Evolutionary conservation across 1,284 basidiomycete species (phyloP), one percentile per base, ranked within the genome.

Genomic region (Malassezia sp.): DNA sequence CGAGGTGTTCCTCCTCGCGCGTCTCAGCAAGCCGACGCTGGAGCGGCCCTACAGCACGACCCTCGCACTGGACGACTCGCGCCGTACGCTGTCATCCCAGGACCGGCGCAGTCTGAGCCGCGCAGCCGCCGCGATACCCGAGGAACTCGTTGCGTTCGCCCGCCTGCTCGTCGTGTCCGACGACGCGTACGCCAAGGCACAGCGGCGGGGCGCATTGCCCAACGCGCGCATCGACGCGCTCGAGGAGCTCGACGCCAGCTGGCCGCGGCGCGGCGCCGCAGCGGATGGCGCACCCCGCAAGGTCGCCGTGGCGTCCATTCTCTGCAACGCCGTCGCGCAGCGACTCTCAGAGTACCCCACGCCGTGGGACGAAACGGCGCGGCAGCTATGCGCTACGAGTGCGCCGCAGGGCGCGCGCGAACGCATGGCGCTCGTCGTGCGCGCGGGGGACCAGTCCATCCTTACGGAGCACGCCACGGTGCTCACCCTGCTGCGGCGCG

Each of bases 171-270:
- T 79, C 4, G 72, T 82, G 17, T 69, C 79, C 1, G 55, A 73
- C 1, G 66, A 73, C 1, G 82, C 85, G 35, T 91, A 83, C 78
- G 73, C 76, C 31, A 80, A 78, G 52, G 74, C 76, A 1, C 74
- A 74, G 48, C 71, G 73, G 24, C 90, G 84, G 67, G 77, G 80
- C 26, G 87, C 83, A 61, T 76, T 84, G 2, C 90, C 91, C 0
- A 85, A 83, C 60, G 76, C 83, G 0, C 81, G 77, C 44, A 56
- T 81, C 1, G 80, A 83, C 43, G 60, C 63, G 0, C 39, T 50
- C 2, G 61, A 61, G 17, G 51, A 53, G 28, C 44, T 56, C 21
- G 61, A 59, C 27, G 18, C 14, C 22, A 22, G 21, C 29, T 42
- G 47, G 22, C 40, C 41, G 3, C 34, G 41, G 29, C 29, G 31